Evolutionary conservation across 164 flowering plant species (phyloP).

Genomic region (Amborella trichopoda): DNA sequence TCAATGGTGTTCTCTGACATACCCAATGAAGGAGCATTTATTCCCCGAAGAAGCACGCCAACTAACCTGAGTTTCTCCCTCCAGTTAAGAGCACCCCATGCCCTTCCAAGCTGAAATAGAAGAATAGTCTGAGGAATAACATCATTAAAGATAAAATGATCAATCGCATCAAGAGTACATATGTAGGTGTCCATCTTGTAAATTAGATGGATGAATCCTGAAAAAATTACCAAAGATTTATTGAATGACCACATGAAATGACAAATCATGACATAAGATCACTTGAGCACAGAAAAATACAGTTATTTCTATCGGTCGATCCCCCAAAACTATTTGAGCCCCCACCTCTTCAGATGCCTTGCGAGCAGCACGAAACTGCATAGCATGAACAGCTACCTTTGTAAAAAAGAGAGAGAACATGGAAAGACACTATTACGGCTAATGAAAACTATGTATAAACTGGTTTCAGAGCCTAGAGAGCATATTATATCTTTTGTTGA

Average conservation of each 20-base stretch:
- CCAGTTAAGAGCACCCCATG: slow-evolving; percentile 82
- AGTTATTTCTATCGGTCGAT: slow-evolving; percentile 94
- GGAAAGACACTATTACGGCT: neutral
- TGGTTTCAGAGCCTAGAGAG: neutral
- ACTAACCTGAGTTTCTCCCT: slow-evolving; percentile 54
- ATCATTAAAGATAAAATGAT: no score
- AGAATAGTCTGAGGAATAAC: no score
- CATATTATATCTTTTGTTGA: neutral
- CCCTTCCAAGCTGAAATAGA: slow-evolving; percentile 67
- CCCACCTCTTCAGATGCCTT: slow-evolving; percentile 76
- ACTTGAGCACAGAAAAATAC: slow-evolving; percentile 31
- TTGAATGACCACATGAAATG: neutral
- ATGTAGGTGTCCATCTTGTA: neutral
- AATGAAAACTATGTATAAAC: no score
- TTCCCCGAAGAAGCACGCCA: slow-evolving; percentile 51
- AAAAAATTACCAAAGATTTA: neutral
- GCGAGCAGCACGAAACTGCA: slow-evolving; percentile 87
- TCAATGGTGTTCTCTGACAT: slow-evolving; percentile 22
- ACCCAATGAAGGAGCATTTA: slow-evolving; percentile 35
- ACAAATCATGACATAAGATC: neutral
- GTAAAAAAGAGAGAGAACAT: neutral
- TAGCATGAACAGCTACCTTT: neutral
- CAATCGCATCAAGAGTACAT: no score
- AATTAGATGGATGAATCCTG: neutral
- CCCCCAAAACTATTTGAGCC: slow-evolving; percentile 91